Evolutionary conservation across 169 alveolate species (phyloP).

Genomic region (Eimeria praecox): DNA sequence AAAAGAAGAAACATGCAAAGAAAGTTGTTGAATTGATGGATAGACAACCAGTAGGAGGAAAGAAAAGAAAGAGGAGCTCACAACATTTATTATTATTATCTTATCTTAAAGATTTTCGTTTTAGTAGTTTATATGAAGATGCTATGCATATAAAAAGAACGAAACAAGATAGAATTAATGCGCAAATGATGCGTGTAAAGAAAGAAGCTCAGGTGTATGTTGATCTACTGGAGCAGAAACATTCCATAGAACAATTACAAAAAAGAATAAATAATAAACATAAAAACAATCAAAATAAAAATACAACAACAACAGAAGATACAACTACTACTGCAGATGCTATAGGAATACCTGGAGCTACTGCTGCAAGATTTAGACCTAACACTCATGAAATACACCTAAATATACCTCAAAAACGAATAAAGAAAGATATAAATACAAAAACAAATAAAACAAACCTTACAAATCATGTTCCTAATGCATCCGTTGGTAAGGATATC

Average conservation of each 20-base stretch:
- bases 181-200: slow-evolving; percentile 31
- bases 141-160: neutral
- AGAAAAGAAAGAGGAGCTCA: neutral
- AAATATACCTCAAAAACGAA: neutral
- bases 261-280: neutral
- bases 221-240: slow-evolving; percentile 17
- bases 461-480: neutral
- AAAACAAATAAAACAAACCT: neutral
- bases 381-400: neutral
- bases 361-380: neutral
- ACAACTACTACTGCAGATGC: too few relatives aligned
- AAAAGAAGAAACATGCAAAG: slow-evolving; percentile 16
- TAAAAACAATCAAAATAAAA: neutral
- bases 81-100: slow-evolving; percentile 6
- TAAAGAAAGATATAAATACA: neutral
- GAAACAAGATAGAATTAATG: neutral
- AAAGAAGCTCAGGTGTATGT: neutral
- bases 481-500: neutral
- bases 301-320: too few relatives aligned
- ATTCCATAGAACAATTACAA: neutral
- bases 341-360: too few relatives aligned
- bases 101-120: neutral
- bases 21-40: neutral
- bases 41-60: neutral
- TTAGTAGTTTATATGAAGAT: slow-evolving; percentile 8